Percentiles rank a stretch among this genome's conserved stretches.
Conservation (phyloP, 371 early-diverging fungal species). For the Massospora cicadina region DNA sequence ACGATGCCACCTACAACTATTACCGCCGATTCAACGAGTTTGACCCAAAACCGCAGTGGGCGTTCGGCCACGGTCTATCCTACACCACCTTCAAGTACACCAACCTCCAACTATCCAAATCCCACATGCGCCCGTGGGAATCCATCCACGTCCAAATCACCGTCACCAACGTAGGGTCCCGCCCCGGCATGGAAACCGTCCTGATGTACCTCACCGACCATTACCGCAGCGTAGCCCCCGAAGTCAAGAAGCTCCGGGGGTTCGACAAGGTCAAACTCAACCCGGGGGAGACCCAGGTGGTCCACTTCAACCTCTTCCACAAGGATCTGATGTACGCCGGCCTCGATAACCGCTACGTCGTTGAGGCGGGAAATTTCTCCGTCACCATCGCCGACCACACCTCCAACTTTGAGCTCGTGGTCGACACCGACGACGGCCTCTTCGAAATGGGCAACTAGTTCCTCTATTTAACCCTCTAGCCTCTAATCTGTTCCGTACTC, state of each 20-base stretch:
- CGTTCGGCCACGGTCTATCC: constrained; percentile 41
- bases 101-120: constrained; percentile 17
- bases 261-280: constrained; percentile 30
- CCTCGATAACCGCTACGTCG: background rate
- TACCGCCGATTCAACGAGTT: constrained; percentile 15
- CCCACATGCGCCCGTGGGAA: constrained; percentile 6
- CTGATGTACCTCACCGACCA: constrained; percentile 38
- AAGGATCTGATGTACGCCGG: background rate
- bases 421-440: background rate
- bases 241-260: constrained; percentile 23
- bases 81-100: constrained; percentile 31
- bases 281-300: constrained; percentile 21
- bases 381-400: background rate
- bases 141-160: constrained; percentile 17
- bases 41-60: constrained; percentile 25
- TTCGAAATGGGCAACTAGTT: too few relatives aligned
- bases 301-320: constrained; percentile 21
- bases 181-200: constrained; percentile 32
- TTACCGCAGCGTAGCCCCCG: constrained; percentile 25
- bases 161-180: constrained; percentile 29
- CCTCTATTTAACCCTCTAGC: too few relatives aligned
- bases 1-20: constrained; percentile 17
- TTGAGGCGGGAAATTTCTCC: background rate
- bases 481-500: too few relatives aligned
- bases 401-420: background rate